Evolutionary conservation across 768 basidiomycete genomes (phyloP).

Genomic region (Serpula lacrymans): DNA sequence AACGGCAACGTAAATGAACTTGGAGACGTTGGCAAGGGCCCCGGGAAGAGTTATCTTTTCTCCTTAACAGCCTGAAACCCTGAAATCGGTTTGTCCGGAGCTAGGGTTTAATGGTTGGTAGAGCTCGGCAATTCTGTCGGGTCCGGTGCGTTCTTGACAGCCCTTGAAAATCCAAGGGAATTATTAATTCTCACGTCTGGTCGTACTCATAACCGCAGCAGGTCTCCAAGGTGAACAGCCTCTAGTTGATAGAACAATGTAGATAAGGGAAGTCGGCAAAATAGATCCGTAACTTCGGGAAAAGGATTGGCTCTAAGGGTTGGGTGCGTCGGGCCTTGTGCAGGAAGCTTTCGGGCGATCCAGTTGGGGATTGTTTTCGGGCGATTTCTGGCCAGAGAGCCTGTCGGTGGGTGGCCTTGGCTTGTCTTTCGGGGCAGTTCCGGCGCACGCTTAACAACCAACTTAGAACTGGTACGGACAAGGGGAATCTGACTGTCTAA

Average conservation of each 20-base stretch:
- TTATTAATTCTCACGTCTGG: slow-evolving; percentile 66
- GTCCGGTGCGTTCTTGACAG: slow-evolving; percentile 72
- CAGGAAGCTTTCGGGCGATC: slow-evolving; percentile 10
- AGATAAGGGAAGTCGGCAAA: slow-evolving; percentile 82
- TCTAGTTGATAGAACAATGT: slow-evolving; percentile 80
- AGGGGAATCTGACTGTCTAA: slow-evolving; percentile 84
- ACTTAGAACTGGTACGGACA: slow-evolving; percentile 79
- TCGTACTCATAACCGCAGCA: slow-evolving; percentile 79
- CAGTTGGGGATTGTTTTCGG: slow-evolving; percentile 63
- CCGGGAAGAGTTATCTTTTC: slow-evolving; percentile 80
- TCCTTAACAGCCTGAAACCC: slow-evolving; percentile 70
- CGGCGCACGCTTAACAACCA: slow-evolving; percentile 60
- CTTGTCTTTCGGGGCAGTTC: slow-evolving; percentile 52
- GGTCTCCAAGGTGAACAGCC: slow-evolving; percentile 81
- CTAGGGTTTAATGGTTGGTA: slow-evolving; percentile 70
- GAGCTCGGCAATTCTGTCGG: slow-evolving; percentile 68
- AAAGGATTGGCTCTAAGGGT: slow-evolving; percentile 79
- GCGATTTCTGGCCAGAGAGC: slow-evolving; percentile 43
- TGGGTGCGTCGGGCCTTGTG: slow-evolving; percentile 73
- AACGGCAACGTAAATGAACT: slow-evolving; percentile 69
- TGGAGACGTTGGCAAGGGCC: slow-evolving; percentile 62
- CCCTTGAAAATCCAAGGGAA: slow-evolving; percentile 82
- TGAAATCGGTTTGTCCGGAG: slow-evolving; percentile 75
- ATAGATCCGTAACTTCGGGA: slow-evolving; percentile 80
- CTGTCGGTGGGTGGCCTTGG: slow-evolving; percentile 43